Evolutionary conservation across 257 asterid species (phyloP).

Genomic region (Solanum chilense): DNA sequence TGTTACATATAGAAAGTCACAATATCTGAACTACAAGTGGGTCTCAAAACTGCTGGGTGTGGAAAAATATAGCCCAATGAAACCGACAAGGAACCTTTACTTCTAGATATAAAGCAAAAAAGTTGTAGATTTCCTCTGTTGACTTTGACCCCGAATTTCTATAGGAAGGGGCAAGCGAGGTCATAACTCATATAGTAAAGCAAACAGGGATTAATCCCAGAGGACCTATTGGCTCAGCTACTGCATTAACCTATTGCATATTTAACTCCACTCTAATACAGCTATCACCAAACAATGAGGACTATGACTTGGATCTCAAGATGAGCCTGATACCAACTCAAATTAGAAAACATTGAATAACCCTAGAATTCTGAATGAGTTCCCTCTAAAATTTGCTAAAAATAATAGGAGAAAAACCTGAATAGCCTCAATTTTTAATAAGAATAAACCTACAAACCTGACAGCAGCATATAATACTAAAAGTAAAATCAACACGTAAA

Average conservation of each 20-base stretch:
- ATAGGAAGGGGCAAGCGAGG: neutral
- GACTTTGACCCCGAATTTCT: neutral
- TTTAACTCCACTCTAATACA: neutral
- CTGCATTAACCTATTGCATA: neutral
- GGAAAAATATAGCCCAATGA: neutral
- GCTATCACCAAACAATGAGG: neutral
- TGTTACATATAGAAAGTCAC: neutral
- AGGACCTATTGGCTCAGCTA: neutral
- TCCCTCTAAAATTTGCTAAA: neutral
- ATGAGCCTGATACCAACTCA: neutral
- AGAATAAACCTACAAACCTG: neutral
- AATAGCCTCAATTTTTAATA: neutral
- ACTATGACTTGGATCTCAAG: neutral
- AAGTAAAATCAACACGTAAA: neutral
- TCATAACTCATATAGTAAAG: neutral
- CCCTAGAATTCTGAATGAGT: neutral
- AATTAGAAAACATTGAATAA: neutral
- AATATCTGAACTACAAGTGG: neutral
- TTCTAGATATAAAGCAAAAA: neutral
- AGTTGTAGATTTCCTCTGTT: neutral
- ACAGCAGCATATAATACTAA: neutral
- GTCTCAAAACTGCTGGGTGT: neutral
- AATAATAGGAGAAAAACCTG: neutral
- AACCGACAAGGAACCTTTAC: neutral
- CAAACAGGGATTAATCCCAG: neutral